Evolutionary conservation across 192 early-diverging fungal genomes (phyloP), one percentile per base, ranked within the genome.

Genomic region (Spizellomyces punctatus): DNA sequence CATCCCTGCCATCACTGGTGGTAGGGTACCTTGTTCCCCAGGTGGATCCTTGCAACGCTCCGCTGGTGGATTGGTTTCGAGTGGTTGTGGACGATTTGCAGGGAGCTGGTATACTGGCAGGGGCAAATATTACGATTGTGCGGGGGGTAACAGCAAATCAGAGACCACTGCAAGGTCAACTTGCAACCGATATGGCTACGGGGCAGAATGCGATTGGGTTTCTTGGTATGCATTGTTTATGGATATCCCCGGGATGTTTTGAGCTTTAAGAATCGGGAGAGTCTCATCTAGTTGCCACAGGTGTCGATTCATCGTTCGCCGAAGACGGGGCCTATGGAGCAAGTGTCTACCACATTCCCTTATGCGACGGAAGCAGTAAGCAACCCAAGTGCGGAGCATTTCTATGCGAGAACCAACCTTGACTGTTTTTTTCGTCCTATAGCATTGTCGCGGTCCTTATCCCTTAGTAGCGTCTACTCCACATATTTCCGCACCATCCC

Each of bases 51-150:
- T 57, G 4, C 44, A 58, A 12, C 58, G 45, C 41, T 5, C 68
- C 68, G n/a, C 42, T 70, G 41, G 27, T 14, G 42, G 59, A 70
- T n/a, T 57, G 55, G 19, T 70, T 70, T 47, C 8, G 16, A 21
- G 12, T 70, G 6, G 68, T 70, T n/a, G 21, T 70, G 5, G 68
- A 70, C 45, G 55, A 70, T 46, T 27, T 70, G 58, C 68, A 70
- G 17, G 55, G 46, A 19, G 43, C 21, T 41, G 68, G 68, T n/a
- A 46, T 70, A 6, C 68, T 70, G 0, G 8, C 68, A 0, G 47
- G 47, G n/a, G 59, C 47, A 9, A 61, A 70, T 44, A 47, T 70
- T 19, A 21, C 17, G 0, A 46, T 62, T 10, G 5, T 47, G 7
- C 14, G 46, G 16, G 46, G n/a, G 14, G 21, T 19, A n/a, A 70